Percentiles rank a stretch among this genome's conserved stretches.
These are phyloP conservation scores for Zizania palustris DNA, from an alignment of 202 grass and related monocot species.

Conservation along the genomic window DNA sequence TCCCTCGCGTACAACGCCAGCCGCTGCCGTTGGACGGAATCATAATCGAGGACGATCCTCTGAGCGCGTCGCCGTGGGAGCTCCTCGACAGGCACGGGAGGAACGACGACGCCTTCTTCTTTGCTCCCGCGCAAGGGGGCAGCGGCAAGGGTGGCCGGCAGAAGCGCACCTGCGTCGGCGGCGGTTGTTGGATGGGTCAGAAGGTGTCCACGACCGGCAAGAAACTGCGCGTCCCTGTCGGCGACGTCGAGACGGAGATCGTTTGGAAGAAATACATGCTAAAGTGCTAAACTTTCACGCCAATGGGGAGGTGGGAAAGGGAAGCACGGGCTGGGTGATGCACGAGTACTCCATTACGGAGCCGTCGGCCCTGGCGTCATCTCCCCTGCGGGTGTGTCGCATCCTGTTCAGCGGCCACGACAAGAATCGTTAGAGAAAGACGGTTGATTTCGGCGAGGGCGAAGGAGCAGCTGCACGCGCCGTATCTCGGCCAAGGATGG, in stretches of 20 bases:
- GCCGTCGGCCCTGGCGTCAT: not conserved
- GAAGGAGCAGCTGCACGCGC: no score
- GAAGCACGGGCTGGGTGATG: constrained; percentile 41
- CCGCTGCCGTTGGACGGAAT: not conserved
- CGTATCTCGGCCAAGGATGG: no score
- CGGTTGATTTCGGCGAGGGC: no score
- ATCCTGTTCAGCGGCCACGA: no score
- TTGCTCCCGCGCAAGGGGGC: not conserved
- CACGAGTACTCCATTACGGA: constrained; percentile 35
- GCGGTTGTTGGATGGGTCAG: constrained; percentile 1
- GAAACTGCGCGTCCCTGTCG: not conserved
- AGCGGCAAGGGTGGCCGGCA: not conserved
- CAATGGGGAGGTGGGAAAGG: not conserved
- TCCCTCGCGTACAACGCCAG: not conserved
- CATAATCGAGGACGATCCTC: constrained; percentile 3
- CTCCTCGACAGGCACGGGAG: constrained; percentile 9
- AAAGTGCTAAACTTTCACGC: constrained; percentile 7
- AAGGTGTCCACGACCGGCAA: not conserved
- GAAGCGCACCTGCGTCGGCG: not conserved
- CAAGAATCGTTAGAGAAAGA: no score
- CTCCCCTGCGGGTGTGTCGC: no score
- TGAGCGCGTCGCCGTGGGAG: constrained; percentile 5
- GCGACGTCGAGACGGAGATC: not conserved
- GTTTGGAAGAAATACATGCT: not conserved
- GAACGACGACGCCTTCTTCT: constrained; percentile 28